A percentile compares a stretch with the other conserved stretches of the same genome.
Evolutionary conservation across 495 filamentous ascomycete genomes (phyloP).

Genomic region (Articulospora tetracladia): DNA sequence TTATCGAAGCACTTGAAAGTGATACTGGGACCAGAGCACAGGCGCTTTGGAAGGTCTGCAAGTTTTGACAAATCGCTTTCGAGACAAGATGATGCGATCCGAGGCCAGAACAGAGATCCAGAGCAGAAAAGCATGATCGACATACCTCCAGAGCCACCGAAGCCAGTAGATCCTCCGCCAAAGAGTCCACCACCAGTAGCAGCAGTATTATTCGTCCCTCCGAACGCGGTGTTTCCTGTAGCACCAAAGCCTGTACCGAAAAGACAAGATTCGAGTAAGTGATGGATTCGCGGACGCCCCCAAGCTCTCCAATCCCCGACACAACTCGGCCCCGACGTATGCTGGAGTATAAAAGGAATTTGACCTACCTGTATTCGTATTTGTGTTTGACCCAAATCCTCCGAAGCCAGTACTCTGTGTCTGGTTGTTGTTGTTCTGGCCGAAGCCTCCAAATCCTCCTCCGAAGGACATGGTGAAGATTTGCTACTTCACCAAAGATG

Average conservation of each 20-base stretch:
- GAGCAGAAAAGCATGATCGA: constrained; percentile 21
- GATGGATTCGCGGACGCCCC: constrained; percentile 21
- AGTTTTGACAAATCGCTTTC: constrained; percentile 1
- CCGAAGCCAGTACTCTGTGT: constrained; percentile 48
- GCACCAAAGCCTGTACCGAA: constrained; percentile 47
- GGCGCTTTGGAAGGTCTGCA: background rate
- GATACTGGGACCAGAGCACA: background rate
- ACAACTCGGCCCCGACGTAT: constrained; percentile 1
- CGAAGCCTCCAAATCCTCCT: constrained; percentile 50
- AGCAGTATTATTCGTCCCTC: constrained; percentile 33
- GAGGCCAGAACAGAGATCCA: constrained; percentile 8
- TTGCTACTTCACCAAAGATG: background rate
- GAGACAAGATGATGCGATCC: constrained; percentile 8
- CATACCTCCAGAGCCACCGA: constrained; percentile 29
- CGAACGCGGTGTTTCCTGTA: constrained; percentile 38
- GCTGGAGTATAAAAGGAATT: constrained; percentile 27
- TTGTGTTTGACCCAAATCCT: constrained; percentile 37
- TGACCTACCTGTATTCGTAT: constrained; percentile 44
- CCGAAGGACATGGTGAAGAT: constrained; percentile 39
- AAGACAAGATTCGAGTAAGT: constrained; percentile 29
- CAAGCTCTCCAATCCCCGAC: constrained; percentile 16
- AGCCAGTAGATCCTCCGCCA: constrained; percentile 11
- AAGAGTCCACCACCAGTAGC: constrained; percentile 29
- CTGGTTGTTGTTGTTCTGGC: constrained; percentile 47
- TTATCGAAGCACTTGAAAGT: background rate